Percentiles rank a stretch among this genome's conserved stretches.
phyloP scores from a whole-genome alignment of 345 rosid species.

The Melaleuca alternifolia region DNA sequence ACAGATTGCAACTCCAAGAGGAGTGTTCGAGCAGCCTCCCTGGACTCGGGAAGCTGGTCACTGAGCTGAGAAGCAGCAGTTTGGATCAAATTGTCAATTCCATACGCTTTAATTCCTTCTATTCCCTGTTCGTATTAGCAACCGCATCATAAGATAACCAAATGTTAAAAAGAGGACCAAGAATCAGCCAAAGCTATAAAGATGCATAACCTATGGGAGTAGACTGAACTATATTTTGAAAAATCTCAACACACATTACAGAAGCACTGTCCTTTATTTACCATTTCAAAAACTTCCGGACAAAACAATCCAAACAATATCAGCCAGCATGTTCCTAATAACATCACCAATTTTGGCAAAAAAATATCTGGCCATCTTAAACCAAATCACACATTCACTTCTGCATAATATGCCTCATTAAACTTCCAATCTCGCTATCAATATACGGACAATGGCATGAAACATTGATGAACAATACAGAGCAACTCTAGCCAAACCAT shows the following conservation, averaged over 20 bases:
- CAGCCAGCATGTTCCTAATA: neutral
- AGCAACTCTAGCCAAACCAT: neutral
- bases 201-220: neutral
- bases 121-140: constrained; percentile 38
- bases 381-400: neutral
- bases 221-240: neutral
- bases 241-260: neutral
- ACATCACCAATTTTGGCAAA: neutral
- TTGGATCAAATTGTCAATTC: constrained; percentile 74
- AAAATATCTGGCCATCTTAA: neutral
- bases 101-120: constrained; percentile 76
- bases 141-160: neutral
- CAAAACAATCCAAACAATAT: neutral
- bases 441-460: neutral
- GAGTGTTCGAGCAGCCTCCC: constrained; percentile 86
- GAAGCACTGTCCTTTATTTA: neutral
- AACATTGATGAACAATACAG: neutral
- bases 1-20: constrained; percentile 71
- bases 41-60: constrained; percentile 91
- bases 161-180: neutral
- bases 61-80: constrained; percentile 84
- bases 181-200: neutral
- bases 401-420: neutral
- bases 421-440: neutral
- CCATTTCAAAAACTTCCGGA: neutral